These are phyloP conservation scores for Amoeboaphelidium protococcarum DNA, from an alignment of 371 early-diverging fungal genomes.

Conservation along the genomic window DNA sequence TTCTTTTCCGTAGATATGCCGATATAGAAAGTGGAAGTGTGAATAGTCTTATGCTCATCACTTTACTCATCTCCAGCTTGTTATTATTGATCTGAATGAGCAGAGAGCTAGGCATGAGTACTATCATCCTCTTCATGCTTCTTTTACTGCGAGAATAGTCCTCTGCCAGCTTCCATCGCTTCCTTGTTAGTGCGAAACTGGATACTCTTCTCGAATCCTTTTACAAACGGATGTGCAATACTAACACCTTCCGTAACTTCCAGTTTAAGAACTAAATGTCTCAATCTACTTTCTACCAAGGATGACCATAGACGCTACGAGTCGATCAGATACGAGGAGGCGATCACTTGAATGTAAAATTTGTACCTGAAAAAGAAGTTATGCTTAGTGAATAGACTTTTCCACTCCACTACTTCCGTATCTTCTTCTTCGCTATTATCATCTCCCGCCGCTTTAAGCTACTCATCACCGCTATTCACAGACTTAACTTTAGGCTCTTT, in stretches of 20 bases:
- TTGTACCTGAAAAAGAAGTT: conserved; percentile 77
- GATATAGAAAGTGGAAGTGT: conserved; percentile 65
- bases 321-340: conserved; percentile 42
- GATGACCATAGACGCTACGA: conserved; percentile 44
- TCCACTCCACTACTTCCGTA: conserved; percentile 34
- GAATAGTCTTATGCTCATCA: conserved; percentile 12
- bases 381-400: conserved; percentile 48
- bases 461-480: no score
- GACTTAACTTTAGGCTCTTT: no score
- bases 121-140: conserved; percentile 13
- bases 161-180: conserved; percentile 27
- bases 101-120: no score
- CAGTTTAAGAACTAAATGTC: conserved; percentile 64
- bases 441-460: no score
- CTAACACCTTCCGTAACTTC: conserved; percentile 51
- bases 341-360: conserved; percentile 73
- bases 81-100: no score
- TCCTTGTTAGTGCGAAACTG: conserved; percentile 34
- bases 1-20: conserved; percentile 6
- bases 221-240: conserved; percentile 71
- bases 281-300: conserved; percentile 72
- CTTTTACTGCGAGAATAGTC: conserved; percentile 15
- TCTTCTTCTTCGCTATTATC: no score
- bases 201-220: conserved; percentile 43
- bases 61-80: conserved; percentile 5